Base-by-base conservation (phyloP, 768 basidiomycete genomes). In the Wakefieldia striispora region DNA sequence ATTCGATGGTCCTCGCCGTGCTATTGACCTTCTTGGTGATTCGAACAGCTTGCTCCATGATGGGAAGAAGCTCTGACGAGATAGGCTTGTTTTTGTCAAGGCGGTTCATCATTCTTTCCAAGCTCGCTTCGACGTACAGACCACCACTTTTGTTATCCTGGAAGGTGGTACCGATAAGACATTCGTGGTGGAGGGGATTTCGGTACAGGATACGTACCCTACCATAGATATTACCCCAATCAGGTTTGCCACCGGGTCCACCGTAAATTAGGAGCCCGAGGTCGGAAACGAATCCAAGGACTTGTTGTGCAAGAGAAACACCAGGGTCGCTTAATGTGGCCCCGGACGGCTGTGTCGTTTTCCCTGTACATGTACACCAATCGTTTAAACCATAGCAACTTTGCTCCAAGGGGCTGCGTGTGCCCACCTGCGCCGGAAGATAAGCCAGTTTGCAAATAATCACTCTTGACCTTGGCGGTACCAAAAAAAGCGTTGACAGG, bases 211-310 rank as follows among this genome's bases (percentile, higher is more conserved):
- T 19, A 51, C 55, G 21, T 21, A 57, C 54, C 4, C 45, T 47
- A 9, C 43, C 54, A 26, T 46, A 46, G 13, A 57, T 56, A 13
- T 56, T 57, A 26, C 48, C 43, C 55, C 55, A 57, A 26, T 57
- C 56, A 16, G 56, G 56, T 7, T 44, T 57, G 9, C 46, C 43
- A 0, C 36, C 54, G 26, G 54, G 45, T 23, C 54, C 56, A 3
- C 56, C 54, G 13, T 54, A 42, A 19, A 57, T 45, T 5, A 56
- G 56, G 13, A 56, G 49, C 8, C 45, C 31, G 11, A 56, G 8
- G 14, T 45, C 13, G 11, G 49, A 56, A 21, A 56, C 46, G 26
- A 56, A 43, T 11, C 17, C 46, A 6, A 57, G 46, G 4, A 42
- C 40, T 35, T 44, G 56, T 7, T 56, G 45, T 9, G 56, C 54